These are phyloP conservation scores for Nematocida sp. DNA, from an alignment of 371 early-diverging fungal genomes.

Conservation along the genomic window DNA sequence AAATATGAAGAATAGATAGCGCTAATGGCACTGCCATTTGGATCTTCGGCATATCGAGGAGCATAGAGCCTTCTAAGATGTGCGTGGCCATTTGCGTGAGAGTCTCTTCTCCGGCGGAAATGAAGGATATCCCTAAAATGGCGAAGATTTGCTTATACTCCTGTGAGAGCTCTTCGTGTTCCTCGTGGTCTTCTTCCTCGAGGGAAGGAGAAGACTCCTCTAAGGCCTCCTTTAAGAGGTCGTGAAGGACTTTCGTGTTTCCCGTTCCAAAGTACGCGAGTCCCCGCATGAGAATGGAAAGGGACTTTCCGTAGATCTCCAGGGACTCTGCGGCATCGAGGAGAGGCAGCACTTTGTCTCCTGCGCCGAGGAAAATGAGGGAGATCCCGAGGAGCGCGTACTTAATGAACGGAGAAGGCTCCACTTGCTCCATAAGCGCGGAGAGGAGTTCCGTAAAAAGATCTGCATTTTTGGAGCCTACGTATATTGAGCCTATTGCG, in stretches of 20 bases:
- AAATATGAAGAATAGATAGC: constrained; percentile 71
- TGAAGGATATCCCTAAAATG: constrained; percentile 56
- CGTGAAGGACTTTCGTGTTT: constrained; percentile 57
- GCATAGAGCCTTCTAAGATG: constrained; percentile 55
- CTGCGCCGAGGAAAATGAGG: constrained; percentile 56
- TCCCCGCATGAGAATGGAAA: constrained; percentile 51
- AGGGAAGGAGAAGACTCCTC: constrained; percentile 54
- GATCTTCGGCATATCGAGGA: constrained; percentile 54
- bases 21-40: constrained; percentile 54
- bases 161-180: neutral
- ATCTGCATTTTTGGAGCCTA: constrained; percentile 50
- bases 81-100: constrained; percentile 58
- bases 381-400: constrained; percentile 61
- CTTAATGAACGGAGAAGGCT: constrained; percentile 44
- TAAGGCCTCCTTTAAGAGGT: constrained; percentile 59
- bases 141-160: constrained; percentile 53
- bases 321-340: constrained; percentile 29
- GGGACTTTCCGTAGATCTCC: constrained; percentile 26
- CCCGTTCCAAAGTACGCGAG: constrained; percentile 59
- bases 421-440: constrained; percentile 40
- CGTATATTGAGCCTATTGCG: constrained; percentile 57
- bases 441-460: constrained; percentile 52
- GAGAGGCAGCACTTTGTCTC: constrained; percentile 40
- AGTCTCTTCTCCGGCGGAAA: constrained; percentile 62
- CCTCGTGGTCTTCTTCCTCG: neutral